These are phyloP conservation scores for Colletotrichum sp. DNA, from an alignment of 2,329 filamentous ascomycete genomes.

Conservation along the genomic window DNA sequence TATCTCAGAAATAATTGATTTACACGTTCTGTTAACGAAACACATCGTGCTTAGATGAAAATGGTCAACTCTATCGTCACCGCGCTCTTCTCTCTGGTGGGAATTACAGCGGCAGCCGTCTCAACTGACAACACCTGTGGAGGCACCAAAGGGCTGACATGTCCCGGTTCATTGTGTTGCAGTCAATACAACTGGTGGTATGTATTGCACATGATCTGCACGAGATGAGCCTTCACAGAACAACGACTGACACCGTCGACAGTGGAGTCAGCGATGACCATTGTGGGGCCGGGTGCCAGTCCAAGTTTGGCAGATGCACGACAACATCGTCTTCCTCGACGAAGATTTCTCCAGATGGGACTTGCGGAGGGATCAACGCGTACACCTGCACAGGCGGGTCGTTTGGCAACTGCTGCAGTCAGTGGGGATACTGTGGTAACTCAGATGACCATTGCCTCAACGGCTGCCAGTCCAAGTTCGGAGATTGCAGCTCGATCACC, in stretches of 20 bases:
- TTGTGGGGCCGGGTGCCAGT: constrained; percentile 9
- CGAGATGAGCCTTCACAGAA: neutral
- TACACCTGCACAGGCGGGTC: constrained; percentile 41
- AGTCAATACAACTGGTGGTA: constrained; percentile 15
- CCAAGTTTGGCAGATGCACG: neutral
- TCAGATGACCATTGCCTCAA: constrained; percentile 19
- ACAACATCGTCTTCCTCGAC: neutral
- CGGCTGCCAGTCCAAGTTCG: constrained; percentile 19
- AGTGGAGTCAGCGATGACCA: neutral
- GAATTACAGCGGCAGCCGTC: neutral
- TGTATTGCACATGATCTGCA: neutral
- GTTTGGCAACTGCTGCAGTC: constrained; percentile 21
- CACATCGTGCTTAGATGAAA: neutral
- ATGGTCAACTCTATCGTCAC: neutral
- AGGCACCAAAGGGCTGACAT: constrained; percentile 42
- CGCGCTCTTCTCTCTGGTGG: neutral
- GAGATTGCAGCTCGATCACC: constrained; percentile 19
- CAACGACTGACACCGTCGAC: neutral
- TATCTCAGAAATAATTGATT: neutral
- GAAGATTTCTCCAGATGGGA: constrained; percentile 32
- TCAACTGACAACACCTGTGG: constrained; percentile 43
- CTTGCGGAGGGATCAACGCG: constrained; percentile 40
- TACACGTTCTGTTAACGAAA: neutral
- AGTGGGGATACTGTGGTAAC: constrained; percentile 23
- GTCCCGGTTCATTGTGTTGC: constrained; percentile 22